Base-by-base conservation (phyloP, 202 grass and related monocot genomes). In the Panicum virgatum region DNA sequence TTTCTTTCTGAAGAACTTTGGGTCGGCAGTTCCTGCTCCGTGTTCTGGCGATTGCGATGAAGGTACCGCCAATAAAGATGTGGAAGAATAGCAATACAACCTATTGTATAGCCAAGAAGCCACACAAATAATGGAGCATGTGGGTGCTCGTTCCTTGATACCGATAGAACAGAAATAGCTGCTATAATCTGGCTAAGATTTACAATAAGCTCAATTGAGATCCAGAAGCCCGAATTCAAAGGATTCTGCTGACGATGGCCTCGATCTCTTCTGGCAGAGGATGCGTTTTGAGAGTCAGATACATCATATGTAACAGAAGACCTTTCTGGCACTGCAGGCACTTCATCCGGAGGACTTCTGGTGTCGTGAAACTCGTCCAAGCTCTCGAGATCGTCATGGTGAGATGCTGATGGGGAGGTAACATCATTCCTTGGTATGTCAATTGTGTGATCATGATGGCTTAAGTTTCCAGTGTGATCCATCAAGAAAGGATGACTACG, bases 51-150 rank as follows among this genome's bases (percentile, higher is more conserved):
- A 70, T 92, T 92, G 43, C 85, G 86, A 69, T 92, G 85, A 75
- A 97, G 86, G 76, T 87, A 94, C 13, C 91, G 85, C 94, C 94
- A 97, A 88, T 92, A 94, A 61, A 97, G 88, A 89, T 94, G 89
- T 12, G 89, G 89, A 81, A 97, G 80, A 69, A 84, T 92, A 80
- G 81, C 85, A 78, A 92, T 32, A 83, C 94, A 94, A 5, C 94
- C 91, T 27, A 86, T 72, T 54, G 86, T 92, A 77, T 94, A 97
- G 50, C 89, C 91, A 45, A 92, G 66, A 62, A 97, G 82, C 94
- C 94, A 97, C 77, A 77, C 80, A 30, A 89, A 90, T 37, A 97
- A 82, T 50, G 91, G 94, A 77, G 91, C 85, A 25, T 62, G 87
- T 40, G 94, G 91, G 73, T 89, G 87, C 40, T 97, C 91, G 5